These are phyloP conservation scores for Filosporella fistucella DNA, from an alignment of 495 filamentous ascomycete species.

Conservation along the genomic window DNA sequence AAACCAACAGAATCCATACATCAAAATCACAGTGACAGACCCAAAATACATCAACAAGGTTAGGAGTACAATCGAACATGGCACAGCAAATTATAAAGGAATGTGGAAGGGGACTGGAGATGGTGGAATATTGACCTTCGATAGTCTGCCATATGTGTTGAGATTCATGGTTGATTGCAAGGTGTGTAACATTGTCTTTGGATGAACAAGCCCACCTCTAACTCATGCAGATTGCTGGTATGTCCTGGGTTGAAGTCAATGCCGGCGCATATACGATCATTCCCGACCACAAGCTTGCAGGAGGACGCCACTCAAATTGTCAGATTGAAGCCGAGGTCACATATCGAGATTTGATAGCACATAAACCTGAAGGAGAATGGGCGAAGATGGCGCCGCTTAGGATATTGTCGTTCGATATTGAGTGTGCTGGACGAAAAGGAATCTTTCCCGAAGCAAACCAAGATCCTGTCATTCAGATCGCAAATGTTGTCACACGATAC, in stretches of 20 bases:
- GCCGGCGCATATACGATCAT: slow-evolving; percentile 68
- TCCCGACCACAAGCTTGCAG: slow-evolving; percentile 39
- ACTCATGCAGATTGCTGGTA: slow-evolving; percentile 70
- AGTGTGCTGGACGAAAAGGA: slow-evolving; percentile 95
- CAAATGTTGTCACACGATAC: slow-evolving; percentile 93
- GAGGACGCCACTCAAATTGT: slow-evolving; percentile 84
- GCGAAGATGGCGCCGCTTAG: slow-evolving; percentile 96
- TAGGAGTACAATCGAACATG: slow-evolving; percentile 64
- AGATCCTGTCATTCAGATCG: slow-evolving; percentile 97
- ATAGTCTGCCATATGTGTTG: slow-evolving; percentile 91
- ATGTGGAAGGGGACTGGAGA: slow-evolving; percentile 71
- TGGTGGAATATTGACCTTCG: slow-evolving; percentile 72
- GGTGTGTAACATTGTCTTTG: slow-evolving; percentile 31
- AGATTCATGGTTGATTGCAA: slow-evolving; percentile 97
- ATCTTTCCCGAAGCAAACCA: slow-evolving; percentile 90
- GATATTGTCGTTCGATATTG: slow-evolving; percentile 95
- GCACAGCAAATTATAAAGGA: slow-evolving; percentile 81
- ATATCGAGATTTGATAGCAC: slow-evolving; percentile 79
- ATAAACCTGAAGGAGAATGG: slow-evolving; percentile 91
- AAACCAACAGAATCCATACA: slow-evolving; percentile 83
- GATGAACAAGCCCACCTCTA: slow-evolving; percentile 18
- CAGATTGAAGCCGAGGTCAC: slow-evolving; percentile 88
- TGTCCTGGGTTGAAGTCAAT: slow-evolving; percentile 95
- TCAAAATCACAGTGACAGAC: slow-evolving; percentile 89
- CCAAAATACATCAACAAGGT: slow-evolving; percentile 74